These are phyloP conservation scores for Globomyces pollinis-pini DNA, from an alignment of 192 early-diverging fungal species.

Conservation along the genomic window DNA sequence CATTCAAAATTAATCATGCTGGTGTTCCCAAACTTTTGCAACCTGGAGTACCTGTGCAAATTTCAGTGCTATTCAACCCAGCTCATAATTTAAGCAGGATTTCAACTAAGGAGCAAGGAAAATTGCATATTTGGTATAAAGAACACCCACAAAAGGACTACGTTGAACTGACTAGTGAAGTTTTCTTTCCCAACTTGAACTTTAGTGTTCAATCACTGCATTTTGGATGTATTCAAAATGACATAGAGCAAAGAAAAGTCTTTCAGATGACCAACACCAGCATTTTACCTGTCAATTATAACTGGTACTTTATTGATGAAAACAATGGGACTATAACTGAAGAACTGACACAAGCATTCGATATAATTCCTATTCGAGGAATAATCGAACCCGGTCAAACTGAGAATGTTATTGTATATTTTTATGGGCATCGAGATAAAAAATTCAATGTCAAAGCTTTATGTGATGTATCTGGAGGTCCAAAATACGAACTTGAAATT, in stretches of 20 bases:
- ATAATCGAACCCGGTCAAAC: slow-evolving; percentile 33
- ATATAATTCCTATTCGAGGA: slow-evolving; percentile 43
- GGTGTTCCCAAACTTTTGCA: slow-evolving; percentile 18
- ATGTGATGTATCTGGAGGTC: slow-evolving; percentile 51
- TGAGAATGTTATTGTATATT: slow-evolving; percentile 38
- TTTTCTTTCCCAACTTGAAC: slow-evolving; percentile 46
- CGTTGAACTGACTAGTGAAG: slow-evolving; percentile 40
- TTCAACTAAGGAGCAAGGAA: slow-evolving; percentile 37
- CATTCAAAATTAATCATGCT: slow-evolving; percentile 27
- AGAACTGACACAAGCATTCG: slow-evolving; percentile 39
- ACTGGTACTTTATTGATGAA: slow-evolving; percentile 38
- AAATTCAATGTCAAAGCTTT: slow-evolving; percentile 23
- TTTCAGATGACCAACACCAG: slow-evolving; percentile 41
- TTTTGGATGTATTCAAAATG: slow-evolving; percentile 45
- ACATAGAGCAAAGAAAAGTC: slow-evolving; percentile 30
- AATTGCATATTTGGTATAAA: slow-evolving; percentile 39
- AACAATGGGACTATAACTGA: neutral
- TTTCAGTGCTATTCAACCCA: slow-evolving; percentile 36
- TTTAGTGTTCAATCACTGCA: slow-evolving; percentile 21
- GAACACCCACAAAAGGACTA: slow-evolving; percentile 51
- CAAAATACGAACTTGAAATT: slow-evolving; percentile 44
- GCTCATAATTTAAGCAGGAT: slow-evolving; percentile 35
- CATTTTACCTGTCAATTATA: slow-evolving; percentile 39
- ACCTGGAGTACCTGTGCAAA: slow-evolving; percentile 18
- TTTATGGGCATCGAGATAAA: slow-evolving; percentile 32